These are phyloP conservation scores for Daldinia bambusicola DNA, from an alignment of 495 filamentous ascomycete genomes.

Conservation along the genomic window DNA sequence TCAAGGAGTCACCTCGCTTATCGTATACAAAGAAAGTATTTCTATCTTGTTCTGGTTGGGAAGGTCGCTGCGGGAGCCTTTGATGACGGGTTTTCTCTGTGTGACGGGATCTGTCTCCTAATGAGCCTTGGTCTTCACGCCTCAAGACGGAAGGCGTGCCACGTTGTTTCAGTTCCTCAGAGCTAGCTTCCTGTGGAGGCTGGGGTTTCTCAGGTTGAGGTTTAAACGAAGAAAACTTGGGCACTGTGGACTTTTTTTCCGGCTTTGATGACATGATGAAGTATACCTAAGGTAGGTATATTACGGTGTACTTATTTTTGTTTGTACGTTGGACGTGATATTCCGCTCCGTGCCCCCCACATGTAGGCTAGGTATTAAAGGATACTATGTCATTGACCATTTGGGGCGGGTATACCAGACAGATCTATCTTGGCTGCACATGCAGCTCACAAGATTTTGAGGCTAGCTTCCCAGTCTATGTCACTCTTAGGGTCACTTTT, in stretches of 20 bases:
- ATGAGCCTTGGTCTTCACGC: slow-evolving; percentile 26
- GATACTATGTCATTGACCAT: slow-evolving; percentile 5
- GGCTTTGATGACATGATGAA: slow-evolving; percentile 49
- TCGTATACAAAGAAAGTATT: slow-evolving; percentile 52
- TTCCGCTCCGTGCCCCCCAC: slow-evolving; percentile 7
- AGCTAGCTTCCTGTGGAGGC: slow-evolving; percentile 25
- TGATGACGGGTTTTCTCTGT: slow-evolving; percentile 45
- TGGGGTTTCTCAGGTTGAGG: slow-evolving; percentile 54
- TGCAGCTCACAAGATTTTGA: slow-evolving; percentile 7
- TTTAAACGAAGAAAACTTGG: slow-evolving; percentile 77
- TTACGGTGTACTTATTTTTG: slow-evolving; percentile 13
- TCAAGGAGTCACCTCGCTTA: slow-evolving; percentile 57
- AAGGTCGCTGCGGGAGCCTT: slow-evolving; percentile 45
- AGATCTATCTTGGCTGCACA: slow-evolving; percentile 6
- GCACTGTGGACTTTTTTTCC: slow-evolving; percentile 56
- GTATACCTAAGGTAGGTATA: not conserved
- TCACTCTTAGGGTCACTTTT: not conserved
- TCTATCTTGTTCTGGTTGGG: slow-evolving; percentile 29
- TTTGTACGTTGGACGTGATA: not conserved
- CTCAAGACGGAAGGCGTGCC: slow-evolving; percentile 5
- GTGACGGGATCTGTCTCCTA: slow-evolving; percentile 37
- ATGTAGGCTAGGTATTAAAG: not conserved
- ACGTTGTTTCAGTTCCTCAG: slow-evolving; percentile 32
- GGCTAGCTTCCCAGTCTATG: not conserved
- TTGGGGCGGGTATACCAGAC: not conserved